Conservation (phyloP, 2,329 filamentous ascomycete species). For the Cryphonectria nitschkei region DNA sequence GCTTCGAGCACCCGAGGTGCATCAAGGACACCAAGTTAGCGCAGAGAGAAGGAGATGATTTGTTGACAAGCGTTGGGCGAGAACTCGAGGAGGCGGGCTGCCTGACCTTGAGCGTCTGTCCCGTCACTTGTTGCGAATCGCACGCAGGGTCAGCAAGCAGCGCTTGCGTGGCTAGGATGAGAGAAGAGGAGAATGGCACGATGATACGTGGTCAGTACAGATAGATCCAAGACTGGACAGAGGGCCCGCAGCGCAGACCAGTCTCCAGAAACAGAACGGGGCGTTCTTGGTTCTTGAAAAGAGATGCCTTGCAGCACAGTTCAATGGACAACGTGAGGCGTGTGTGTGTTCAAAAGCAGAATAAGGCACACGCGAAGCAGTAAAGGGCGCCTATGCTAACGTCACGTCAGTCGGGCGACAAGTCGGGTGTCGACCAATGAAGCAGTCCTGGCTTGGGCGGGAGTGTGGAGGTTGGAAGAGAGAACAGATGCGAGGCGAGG, state of each 20-base stretch:
- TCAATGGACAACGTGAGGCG: not conserved
- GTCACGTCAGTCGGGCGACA: slow-evolving; percentile 26
- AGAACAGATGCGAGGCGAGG: not conserved
- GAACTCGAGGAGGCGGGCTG: slow-evolving; percentile 8
- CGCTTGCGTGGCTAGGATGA: slow-evolving; percentile 30
- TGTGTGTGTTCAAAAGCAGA: slow-evolving; percentile 13
- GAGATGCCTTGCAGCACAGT: slow-evolving; percentile 14
- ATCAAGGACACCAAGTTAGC: slow-evolving; percentile 18
- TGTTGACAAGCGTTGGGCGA: slow-evolving; percentile 19
- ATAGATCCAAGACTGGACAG: not conserved
- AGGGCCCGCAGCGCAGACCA: slow-evolving; percentile 7
- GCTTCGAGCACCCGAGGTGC: slow-evolving; percentile 3
- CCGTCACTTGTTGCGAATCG: slow-evolving; percentile 14
- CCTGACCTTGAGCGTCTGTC: slow-evolving; percentile 4
- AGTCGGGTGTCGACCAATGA: slow-evolving; percentile 20
- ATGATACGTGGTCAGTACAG: slow-evolving; percentile 16
- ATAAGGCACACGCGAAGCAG: slow-evolving; percentile 10
- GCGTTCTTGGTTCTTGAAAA: slow-evolving; percentile 15
- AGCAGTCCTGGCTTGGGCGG: slow-evolving; percentile 6
- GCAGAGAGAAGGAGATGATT: slow-evolving; percentile 11
- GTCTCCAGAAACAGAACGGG: slow-evolving; percentile 16
- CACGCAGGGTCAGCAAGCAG: slow-evolving; percentile 20
- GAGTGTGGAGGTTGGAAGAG: slow-evolving; percentile 13
- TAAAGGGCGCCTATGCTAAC: slow-evolving; percentile 10
- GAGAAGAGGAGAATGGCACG: slow-evolving; percentile 34